Conservation (phyloP, 2,329 filamentous ascomycete species). For the Ceratocystis eucalypticola region DNA sequence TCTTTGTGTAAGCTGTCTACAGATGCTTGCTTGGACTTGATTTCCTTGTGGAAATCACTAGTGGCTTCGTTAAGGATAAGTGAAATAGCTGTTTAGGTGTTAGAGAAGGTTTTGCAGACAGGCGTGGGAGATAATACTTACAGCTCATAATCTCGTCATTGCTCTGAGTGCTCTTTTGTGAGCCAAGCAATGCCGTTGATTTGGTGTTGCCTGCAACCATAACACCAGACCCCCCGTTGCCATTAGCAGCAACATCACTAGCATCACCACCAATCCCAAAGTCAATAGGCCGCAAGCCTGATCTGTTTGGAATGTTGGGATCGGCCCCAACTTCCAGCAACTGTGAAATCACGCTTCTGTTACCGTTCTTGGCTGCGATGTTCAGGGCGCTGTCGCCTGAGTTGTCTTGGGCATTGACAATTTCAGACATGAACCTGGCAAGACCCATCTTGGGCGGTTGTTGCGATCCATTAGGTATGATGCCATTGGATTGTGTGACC, state of each 20-base stretch:
- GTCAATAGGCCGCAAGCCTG: constrained; percentile 77
- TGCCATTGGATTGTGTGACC: constrained; percentile 26
- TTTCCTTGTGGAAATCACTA: constrained; percentile 63
- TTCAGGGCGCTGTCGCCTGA: constrained; percentile 91
- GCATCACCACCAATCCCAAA: constrained; percentile 74
- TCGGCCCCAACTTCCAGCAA: constrained; percentile 89
- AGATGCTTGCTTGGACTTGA: constrained; percentile 68
- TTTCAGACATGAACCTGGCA: constrained; percentile 88
- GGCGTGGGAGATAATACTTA: constrained; percentile 35
- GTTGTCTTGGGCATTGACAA: constrained; percentile 90
- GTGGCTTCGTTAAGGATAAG: constrained; percentile 69
- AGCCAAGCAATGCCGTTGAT: constrained; percentile 31
- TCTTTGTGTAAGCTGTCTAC: constrained; percentile 71
- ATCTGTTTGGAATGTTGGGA: constrained; percentile 79
- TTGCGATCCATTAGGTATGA: constrained; percentile 29
- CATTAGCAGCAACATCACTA: constrained; percentile 32
- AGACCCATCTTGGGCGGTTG: constrained; percentile 59
- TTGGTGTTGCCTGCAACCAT: constrained; percentile 17
- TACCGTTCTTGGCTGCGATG: constrained; percentile 82
- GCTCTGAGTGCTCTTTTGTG: constrained; percentile 49
- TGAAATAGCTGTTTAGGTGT: constrained; percentile 52
- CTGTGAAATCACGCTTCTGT: constrained; percentile 91
- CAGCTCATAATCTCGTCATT: constrained; percentile 68
- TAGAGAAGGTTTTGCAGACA: constrained; percentile 21
- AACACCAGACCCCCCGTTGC: constrained; percentile 25